A percentile compares a stretch with the other conserved stretches of the same genome.
phyloP scores from a whole-genome alignment of 2,329 filamentous ascomycete genomes.

The Diaporthe caulivora region DNA sequence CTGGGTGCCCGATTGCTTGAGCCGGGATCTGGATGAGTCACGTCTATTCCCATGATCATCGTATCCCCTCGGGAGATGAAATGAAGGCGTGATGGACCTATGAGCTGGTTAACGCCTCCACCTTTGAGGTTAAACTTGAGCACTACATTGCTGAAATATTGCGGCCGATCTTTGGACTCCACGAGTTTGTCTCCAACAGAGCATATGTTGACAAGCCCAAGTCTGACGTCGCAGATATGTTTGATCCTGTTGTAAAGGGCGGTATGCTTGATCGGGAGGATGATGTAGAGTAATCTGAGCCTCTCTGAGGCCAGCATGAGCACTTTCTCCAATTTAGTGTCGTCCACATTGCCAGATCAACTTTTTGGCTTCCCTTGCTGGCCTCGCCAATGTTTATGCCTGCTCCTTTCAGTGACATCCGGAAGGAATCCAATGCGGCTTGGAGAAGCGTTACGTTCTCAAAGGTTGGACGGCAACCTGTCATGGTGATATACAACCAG shows the following conservation, averaged over 20 bases:
- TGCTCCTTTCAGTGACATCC: background rate
- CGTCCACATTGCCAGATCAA: background rate
- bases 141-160: constrained; percentile 67
- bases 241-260: constrained; percentile 70
- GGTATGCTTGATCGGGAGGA: constrained; percentile 57
- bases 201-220: constrained; percentile 71
- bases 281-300: constrained; percentile 59
- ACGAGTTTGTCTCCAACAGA: constrained; percentile 62
- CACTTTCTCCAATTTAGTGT: background rate
- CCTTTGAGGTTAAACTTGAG: constrained; percentile 77
- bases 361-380: background rate
- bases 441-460: background rate
- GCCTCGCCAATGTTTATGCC: constrained; percentile 34
- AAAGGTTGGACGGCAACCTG: background rate
- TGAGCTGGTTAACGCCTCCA: constrained; percentile 69
- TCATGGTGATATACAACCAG: background rate
- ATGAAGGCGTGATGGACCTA: constrained; percentile 61
- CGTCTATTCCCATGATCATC: constrained; percentile 80
- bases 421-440: background rate
- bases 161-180: constrained; percentile 44
- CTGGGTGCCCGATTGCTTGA: constrained; percentile 74
- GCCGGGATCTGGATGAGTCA: constrained; percentile 79
- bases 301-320: background rate
- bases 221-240: constrained; percentile 64
- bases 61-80: constrained; percentile 69